Evolutionary conservation across 768 basidiomycete genomes (phyloP).

Genomic region (Rhodosporidiobolus sp.): DNA sequence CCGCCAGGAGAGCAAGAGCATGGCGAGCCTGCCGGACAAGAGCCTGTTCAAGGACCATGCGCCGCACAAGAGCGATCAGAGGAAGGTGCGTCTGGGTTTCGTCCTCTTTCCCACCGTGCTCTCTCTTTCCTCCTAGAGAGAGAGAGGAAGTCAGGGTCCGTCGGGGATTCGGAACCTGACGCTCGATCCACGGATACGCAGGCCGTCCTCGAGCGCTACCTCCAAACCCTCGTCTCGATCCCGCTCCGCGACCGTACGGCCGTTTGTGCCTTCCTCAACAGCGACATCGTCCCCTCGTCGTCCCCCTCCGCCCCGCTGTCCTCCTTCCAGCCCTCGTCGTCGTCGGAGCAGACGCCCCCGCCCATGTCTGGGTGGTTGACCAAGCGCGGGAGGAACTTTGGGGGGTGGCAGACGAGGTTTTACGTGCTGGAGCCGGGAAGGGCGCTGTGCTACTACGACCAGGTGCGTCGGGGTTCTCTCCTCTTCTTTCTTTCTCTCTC

Average conservation of each 20-base stretch:
- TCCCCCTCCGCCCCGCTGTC: conserved; percentile 55
- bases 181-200: conserved; percentile 14
- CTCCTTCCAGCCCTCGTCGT: background rate
- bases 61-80: conserved; percentile 90
- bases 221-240: conserved; percentile 75
- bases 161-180: background rate
- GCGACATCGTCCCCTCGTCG: conserved; percentile 79
- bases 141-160: too few species aligned
- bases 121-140: background rate
- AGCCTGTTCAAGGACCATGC: conserved; percentile 93
- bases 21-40: conserved; percentile 79
- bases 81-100: conserved; percentile 65
- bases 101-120: too few species aligned
- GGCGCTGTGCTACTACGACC: conserved; percentile 89
- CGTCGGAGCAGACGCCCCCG: background rate
- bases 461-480: conserved; percentile 60
- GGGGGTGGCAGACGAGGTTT: conserved; percentile 87
- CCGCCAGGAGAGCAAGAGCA: conserved; percentile 58
- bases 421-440: conserved; percentile 83
- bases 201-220: conserved; percentile 67
- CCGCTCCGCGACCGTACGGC: conserved; percentile 84
- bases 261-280: conserved; percentile 85
- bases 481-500: conserved; percentile 9
- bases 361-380: conserved; percentile 67
- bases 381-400: conserved; percentile 95